Base-by-base conservation (phyloP, 345 rosid species). In the Eucalyptus cladocalyx region DNA sequence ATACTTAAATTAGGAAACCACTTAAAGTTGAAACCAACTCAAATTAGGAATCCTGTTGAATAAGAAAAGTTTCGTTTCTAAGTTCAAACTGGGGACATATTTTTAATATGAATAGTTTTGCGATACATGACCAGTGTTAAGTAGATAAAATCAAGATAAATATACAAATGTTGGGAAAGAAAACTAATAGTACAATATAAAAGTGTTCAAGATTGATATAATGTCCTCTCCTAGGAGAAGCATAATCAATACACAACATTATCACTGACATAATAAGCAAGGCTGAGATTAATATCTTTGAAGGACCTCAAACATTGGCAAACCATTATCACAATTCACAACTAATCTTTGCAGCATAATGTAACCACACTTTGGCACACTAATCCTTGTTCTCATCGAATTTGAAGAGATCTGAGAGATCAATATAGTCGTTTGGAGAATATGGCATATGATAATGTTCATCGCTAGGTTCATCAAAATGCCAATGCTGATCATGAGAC, bases 21-120 rank as follows among this genome's bases (percentile, higher is more conserved):
- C 34, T n/a, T 65, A 8, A 65, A 28, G n/a, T 62, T 13, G 30
- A 56, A 56, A 56, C 30, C 30, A 24, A 56, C 32, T 62, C 5
- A 62, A 62, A 62, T 62, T 30, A 62, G 16, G 32, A 62, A 30
- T 28, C 32, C 34, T 62, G 30, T 62, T 28, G 32, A 62, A 65
- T 65, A 30, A 65, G 72, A 11, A 65, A n/a, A 65, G 1, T 1
- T 13, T 14, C 17, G 1, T 62, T 62, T 62, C 4, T 15, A 0
- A 23, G 12, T n/a, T 62, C 69, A 30, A 30, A 30, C 3, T 28
- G 1, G 0, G 0, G 32, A 60, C 13, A 28, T 60, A 11, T 2
- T 12, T 60, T 28, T 26, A 24, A 56, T 26, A 12, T 60, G 69
- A 60, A 28, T 26, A 28, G 34, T 60, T 60, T 60, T 60, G 16